Percentiles rank a stretch among this genome's conserved stretches.
Conservation (phyloP, 495 filamentous ascomycete genomes). For the Ascobolus immersus region DNA sequence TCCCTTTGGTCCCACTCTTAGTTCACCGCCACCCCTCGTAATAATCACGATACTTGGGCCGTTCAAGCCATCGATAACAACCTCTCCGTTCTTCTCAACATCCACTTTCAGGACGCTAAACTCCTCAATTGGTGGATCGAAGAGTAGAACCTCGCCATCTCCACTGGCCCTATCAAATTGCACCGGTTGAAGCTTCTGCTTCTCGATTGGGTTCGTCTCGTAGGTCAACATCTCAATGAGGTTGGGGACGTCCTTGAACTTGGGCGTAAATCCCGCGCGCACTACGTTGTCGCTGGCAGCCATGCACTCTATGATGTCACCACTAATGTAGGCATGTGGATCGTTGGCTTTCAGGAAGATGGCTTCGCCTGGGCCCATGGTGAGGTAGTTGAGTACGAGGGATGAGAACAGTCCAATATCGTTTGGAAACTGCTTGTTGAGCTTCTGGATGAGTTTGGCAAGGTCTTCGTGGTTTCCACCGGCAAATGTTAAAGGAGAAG, state of each 20-base stretch:
- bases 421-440: constrained; percentile 51
- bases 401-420: constrained; percentile 57
- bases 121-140: constrained; percentile 91
- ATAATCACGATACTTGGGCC: constrained; percentile 86
- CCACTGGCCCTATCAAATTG: constrained; percentile 49
- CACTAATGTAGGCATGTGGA: constrained; percentile 86
- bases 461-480: constrained; percentile 31
- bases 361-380: constrained; percentile 62
- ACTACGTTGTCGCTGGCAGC: constrained; percentile 93
- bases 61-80: constrained; percentile 58
- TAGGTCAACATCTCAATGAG: constrained; percentile 88
- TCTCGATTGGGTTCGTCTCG: constrained; percentile 68
- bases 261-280: constrained; percentile 87
- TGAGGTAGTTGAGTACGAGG: constrained; percentile 64
- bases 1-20: constrained; percentile 51
- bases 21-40: constrained; percentile 52
- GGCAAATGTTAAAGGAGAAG: constrained; percentile 34
- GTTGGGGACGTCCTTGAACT: constrained; percentile 87
- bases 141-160: constrained; percentile 27
- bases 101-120: constrained; percentile 73
- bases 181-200: constrained; percentile 70
- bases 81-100: constrained; percentile 47
- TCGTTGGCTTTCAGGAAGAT: constrained; percentile 92
- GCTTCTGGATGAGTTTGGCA: constrained; percentile 43
- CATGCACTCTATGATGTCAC: constrained; percentile 98